These are phyloP conservation scores for Talaromyces islandicus DNA, from an alignment of 2,329 filamentous ascomycete species.

Conservation along the genomic window DNA sequence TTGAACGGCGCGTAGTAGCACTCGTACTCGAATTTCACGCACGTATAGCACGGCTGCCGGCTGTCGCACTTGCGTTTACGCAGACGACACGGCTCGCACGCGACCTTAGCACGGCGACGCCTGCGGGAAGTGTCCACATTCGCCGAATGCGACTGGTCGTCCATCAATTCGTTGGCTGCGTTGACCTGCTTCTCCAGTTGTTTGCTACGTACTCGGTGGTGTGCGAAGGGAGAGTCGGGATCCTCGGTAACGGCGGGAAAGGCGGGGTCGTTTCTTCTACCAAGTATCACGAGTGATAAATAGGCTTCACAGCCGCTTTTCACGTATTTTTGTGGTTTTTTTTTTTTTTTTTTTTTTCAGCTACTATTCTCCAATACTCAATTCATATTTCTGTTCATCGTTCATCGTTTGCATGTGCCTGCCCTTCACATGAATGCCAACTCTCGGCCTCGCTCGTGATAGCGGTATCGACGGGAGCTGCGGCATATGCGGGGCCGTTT, in stretches of 20 bases:
- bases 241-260: slow-evolving; percentile 1
- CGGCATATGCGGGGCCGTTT: background rate
- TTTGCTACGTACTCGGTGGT: background rate
- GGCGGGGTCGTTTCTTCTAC: background rate
- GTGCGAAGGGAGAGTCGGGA: background rate
- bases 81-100: slow-evolving; percentile 49
- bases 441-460: background rate
- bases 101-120: slow-evolving; percentile 35
- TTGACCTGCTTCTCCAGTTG: background rate
- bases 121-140: slow-evolving; percentile 18
- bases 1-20: slow-evolving; percentile 39
- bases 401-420: background rate
- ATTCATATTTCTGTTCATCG: background rate
- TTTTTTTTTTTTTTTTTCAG: background rate
- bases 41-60: slow-evolving; percentile 47
- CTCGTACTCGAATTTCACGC: slow-evolving; percentile 49
- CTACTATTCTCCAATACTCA: background rate
- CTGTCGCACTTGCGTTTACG: slow-evolving; percentile 55
- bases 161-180: background rate
- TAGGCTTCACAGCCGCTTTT: background rate
- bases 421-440: background rate
- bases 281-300: background rate
- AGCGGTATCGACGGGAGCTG: background rate
- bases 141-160: background rate
- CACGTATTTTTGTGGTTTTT: background rate